Conservation (phyloP, 2,329 filamentous ascomycete genomes). For the Talaromyces atroroseus region DNA sequence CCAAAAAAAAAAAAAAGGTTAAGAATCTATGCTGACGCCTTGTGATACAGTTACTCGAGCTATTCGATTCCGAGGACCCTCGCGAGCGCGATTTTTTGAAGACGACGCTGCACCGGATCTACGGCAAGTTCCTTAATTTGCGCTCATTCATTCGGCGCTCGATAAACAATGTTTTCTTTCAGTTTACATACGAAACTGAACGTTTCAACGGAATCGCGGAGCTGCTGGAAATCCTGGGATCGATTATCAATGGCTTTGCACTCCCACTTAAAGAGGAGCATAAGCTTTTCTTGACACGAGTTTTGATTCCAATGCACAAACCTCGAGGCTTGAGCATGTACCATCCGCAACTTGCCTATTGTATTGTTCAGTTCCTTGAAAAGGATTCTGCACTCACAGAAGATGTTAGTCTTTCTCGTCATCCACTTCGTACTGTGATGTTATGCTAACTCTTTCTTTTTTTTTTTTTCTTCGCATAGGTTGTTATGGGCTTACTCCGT, state of each 20-base stretch:
- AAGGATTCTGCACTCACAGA: constrained; percentile 96
- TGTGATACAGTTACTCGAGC: constrained; percentile 66
- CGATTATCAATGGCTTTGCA: constrained; percentile 98
- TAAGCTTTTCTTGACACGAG: constrained; percentile 92
- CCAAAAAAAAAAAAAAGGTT: too few relatives aligned
- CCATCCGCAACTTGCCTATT: constrained; percentile 95
- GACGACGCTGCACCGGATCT: constrained; percentile 95
- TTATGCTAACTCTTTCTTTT: not conserved
- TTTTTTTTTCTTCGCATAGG: constrained; percentile 56
- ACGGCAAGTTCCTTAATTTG: constrained; percentile 97
- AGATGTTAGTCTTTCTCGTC: constrained; percentile 58
- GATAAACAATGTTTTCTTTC: constrained; percentile 99
- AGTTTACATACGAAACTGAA: constrained; percentile 98
- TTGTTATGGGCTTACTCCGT: constrained; percentile 85
- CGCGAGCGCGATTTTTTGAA: constrained; percentile 96
- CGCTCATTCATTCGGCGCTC: constrained; percentile 95
- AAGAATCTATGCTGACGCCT: constrained; percentile 12
- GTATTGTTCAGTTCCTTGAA: constrained; percentile 96
- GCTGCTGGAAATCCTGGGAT: constrained; percentile 90
- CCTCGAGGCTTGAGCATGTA: constrained; percentile 99
- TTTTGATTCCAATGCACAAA: constrained; percentile 91
- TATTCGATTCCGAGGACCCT: constrained; percentile 97
- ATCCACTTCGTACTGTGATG: not conserved
- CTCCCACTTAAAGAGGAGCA: constrained; percentile 96
- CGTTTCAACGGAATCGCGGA: constrained; percentile 98